Evolutionary conservation across 2,329 filamentous ascomycete species (phyloP), one percentile per base, ranked within the genome.

Genomic region (Rachicladosporium sp.): DNA sequence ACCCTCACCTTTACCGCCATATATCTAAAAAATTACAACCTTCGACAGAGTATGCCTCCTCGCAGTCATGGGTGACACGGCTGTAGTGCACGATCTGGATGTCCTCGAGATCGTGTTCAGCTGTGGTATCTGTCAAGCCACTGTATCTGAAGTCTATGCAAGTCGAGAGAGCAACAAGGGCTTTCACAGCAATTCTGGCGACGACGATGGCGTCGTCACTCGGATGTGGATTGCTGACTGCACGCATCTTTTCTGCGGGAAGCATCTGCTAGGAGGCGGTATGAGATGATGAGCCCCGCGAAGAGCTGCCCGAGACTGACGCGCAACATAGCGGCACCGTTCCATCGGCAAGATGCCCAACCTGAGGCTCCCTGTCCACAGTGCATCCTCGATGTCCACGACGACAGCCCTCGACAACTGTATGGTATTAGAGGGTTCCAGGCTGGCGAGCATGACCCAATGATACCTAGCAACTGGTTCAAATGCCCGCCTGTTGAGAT

Each of bases 251-350:
- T 61, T 63, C 29, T 73, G 69, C 45, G 58, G 53, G 38, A 63
- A 62, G 43, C 68, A 72, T 49, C 48, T 73, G 3, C 60, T 65
- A 35, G 64, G 62, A 30, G 67, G 67, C 36, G 69, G 69, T 70
- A 45, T 50, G 23, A 27, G 23, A 27, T 19, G 15, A 19, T 19
- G 15, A 19, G 15, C 15, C 15, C 15, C 15, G 15, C 15, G 15
- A 19, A 19, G 15, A 19, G 15, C 15, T 19, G 9, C 10, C 6
- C 8, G 10, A 19, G 6, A 12, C 35, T 41, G 21, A 41, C 31
- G 19, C 10, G 11, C 8, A 4, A 29, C 11, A 21, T 35, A 71
- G 69, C 60, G 10, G 62, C 60, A 7, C 61, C 66, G 2, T 70
- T 71, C 36, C 62, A 70, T 45, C 57, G 61, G 0, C 53, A 57